phyloP scores from a whole-genome alignment of 2,329 filamentous ascomycete genomes.

The Talaromyces marneffei region DNA sequence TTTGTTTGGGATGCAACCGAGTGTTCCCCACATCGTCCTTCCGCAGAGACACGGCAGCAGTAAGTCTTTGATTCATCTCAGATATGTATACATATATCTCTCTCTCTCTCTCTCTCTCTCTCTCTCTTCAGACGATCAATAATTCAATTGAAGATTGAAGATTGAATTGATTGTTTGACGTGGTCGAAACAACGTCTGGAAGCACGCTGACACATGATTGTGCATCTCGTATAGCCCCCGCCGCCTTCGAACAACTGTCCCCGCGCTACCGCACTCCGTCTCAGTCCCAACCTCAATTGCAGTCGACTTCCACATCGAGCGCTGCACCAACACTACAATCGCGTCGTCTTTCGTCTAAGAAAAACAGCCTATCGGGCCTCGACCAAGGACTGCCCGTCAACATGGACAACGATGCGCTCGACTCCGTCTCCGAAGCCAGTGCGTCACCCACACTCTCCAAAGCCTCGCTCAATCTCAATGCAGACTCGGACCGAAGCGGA shows the following conservation, averaged over 20 bases:
- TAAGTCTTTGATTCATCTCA: too few relatives aligned
- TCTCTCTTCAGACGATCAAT: neutral
- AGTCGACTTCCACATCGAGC: neutral
- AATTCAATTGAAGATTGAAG: neutral
- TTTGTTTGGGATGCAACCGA: constrained; percentile 43
- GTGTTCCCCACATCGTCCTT: constrained; percentile 38
- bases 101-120: too few relatives aligned
- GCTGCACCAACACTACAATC: neutral
- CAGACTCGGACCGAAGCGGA: constrained; percentile 38
- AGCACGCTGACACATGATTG: neutral
- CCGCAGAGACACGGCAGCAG: constrained; percentile 23
- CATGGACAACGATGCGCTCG: constrained; percentile 5
- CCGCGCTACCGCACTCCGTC: neutral
- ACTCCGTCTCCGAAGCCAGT: neutral
- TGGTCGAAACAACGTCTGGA: too few relatives aligned
- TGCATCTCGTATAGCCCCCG: neutral
- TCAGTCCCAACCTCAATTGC: neutral
- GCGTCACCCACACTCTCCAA: neutral
- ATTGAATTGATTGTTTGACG: neutral
- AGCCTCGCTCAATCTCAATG: neutral
- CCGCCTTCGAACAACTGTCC: constrained; percentile 27
- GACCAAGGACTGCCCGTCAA: neutral
- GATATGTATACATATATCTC: too few relatives aligned
- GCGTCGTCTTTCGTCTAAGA: neutral
- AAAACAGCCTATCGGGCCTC: neutral